Evolutionary conservation across 176 grass and related monocot species (phyloP).

Genomic region (Bonia amplexicaulis): DNA sequence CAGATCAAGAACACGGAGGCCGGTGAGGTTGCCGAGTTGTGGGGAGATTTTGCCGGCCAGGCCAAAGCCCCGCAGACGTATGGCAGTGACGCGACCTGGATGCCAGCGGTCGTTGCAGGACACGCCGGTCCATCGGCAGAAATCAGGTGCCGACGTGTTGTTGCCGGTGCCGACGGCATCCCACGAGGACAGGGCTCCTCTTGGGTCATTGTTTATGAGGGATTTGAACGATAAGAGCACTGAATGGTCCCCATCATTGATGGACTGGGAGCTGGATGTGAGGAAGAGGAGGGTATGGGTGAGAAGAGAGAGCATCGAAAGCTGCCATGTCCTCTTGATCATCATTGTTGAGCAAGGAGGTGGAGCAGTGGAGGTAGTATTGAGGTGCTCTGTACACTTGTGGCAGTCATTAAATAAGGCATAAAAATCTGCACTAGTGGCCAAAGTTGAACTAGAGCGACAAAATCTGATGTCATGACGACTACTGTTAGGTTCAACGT

Average conservation of each 20-base stretch:
- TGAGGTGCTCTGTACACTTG: neutral
- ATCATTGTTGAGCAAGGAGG: neutral
- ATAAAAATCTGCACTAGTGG: neutral
- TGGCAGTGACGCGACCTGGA: neutral
- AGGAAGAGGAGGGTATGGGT: constrained; percentile 4
- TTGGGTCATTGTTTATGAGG: constrained; percentile 3
- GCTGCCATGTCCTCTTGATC: neutral
- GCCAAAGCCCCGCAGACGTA: neutral
- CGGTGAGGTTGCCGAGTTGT: constrained; percentile 20
- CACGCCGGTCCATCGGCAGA: constrained; percentile 22
- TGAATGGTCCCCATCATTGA: neutral
- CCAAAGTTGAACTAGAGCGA: too few relatives aligned
- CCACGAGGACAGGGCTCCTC: neutral
- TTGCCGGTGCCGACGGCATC: neutral
- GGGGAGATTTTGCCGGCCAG: constrained; percentile 7
- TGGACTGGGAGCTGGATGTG: neutral
- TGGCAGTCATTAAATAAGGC: neutral
- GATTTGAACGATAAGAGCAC: constrained; percentile 31
- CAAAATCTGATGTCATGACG: too few relatives aligned
- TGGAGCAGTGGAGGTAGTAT: neutral
- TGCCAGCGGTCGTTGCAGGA: neutral
- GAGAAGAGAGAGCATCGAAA: constrained; percentile 6
- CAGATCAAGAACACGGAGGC: constrained; percentile 10
- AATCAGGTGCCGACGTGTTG: neutral
- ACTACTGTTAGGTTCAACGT: too few relatives aligned